These are phyloP conservation scores for Odonthalia washingtoniensis DNA, from an alignment of 31 red algal species.

Conservation along the genomic window DNA sequence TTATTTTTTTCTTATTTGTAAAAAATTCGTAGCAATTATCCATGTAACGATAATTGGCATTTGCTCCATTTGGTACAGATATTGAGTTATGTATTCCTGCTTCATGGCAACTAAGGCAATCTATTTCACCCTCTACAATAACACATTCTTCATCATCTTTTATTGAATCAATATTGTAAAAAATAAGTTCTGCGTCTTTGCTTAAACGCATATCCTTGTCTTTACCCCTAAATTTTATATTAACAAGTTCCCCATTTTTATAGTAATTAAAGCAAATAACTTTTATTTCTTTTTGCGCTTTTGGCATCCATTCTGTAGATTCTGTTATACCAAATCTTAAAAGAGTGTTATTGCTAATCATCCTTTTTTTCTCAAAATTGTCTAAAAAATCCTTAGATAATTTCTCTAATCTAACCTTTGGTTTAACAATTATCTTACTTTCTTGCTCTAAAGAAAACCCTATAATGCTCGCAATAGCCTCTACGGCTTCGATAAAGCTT, in stretches of 20 bases:
- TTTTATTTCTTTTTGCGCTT: neutral
- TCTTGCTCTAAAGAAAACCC: neutral
- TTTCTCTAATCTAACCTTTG: conserved; percentile 7
- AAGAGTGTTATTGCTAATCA: conserved; percentile 5
- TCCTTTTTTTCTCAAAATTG: conserved; percentile 6
- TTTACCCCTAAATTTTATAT: conserved; percentile 15
- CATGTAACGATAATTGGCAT: conserved; percentile 1
- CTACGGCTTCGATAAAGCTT: neutral
- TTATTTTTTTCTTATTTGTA: conserved; percentile 20
- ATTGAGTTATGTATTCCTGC: neutral
- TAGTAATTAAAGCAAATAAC: conserved; percentile 11
- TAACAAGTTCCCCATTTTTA: conserved; percentile 1
- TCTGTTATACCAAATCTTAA: conserved; percentile 5
- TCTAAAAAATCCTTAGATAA: conserved; percentile 10
- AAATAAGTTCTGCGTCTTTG: conserved; percentile 4
- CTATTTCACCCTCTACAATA: conserved; percentile 9
- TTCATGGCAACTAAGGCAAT: neutral
- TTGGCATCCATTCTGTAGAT: conserved; percentile 19
- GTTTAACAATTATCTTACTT: conserved; percentile 10
- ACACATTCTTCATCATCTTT: conserved; percentile 4
- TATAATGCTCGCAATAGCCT: too few relatives aligned
- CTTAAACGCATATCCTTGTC: neutral
- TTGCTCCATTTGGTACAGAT: conserved; percentile 22
- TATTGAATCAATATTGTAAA: conserved; percentile 3
- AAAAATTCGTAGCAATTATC: conserved; percentile 1